These are phyloP conservation scores for Nicotiana obtusifolia DNA, from an alignment of 257 asterid species.

Conservation along the genomic window DNA sequence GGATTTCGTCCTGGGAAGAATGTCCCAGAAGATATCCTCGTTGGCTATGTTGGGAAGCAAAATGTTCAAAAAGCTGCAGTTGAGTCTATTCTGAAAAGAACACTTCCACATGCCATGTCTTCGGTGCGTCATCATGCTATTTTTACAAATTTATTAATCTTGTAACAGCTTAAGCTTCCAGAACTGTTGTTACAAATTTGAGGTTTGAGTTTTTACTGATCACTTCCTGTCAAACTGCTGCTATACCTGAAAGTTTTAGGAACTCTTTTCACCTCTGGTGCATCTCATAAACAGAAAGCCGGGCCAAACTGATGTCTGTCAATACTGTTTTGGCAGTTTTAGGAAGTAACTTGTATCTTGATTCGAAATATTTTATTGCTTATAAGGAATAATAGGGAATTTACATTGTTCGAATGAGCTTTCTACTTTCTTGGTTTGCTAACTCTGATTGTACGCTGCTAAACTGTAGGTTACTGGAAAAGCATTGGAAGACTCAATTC, in stretches of 20 bases:
- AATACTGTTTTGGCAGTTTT: neutral
- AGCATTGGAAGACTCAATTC: conserved; percentile 86
- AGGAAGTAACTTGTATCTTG: neutral
- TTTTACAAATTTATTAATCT: neutral
- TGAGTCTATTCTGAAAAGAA: conserved; percentile 88
- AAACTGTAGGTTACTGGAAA: conserved; percentile 62
- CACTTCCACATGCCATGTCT: conserved; percentile 96
- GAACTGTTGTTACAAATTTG: neutral
- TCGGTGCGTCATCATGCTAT: conserved; percentile 43
- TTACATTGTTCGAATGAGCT: neutral
- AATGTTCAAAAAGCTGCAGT: conserved; percentile 62
- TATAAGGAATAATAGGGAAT: neutral
- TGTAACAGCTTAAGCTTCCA: neutral
- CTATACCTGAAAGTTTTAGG: neutral
- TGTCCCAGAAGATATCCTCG: conserved; percentile 76
- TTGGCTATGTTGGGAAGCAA: conserved; percentile 59
- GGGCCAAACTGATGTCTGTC: neutral
- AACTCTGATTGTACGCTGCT: conserved; percentile 11
- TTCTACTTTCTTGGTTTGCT: conserved; percentile 11
- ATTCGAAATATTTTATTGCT: neutral
- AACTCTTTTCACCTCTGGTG: neutral
- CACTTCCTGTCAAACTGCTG: neutral
- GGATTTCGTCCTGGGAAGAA: conserved; percentile 96
- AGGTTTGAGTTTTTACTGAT: neutral
- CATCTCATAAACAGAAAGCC: neutral